phyloP scores from a whole-genome alignment of 257 asterid species.

The Jacaranda mimosifolia region DNA sequence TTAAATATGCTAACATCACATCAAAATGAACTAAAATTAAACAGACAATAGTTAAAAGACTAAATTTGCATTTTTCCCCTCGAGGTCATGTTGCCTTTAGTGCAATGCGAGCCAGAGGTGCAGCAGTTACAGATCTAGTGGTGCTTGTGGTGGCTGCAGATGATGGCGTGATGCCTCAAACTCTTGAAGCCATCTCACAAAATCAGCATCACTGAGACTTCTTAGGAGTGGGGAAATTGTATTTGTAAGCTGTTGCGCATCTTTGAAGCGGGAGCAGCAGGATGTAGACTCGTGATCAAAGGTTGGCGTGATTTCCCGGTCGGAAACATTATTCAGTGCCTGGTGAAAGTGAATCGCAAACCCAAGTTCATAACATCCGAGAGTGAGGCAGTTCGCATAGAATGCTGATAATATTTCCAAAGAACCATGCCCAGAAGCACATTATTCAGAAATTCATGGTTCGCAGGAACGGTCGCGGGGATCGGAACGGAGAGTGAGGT shows the following conservation, averaged over 20 bases:
- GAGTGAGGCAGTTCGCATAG: conserved; percentile 88
- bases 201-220: conserved; percentile 67
- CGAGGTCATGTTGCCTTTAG: conserved; percentile 99
- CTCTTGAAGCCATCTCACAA: conserved; percentile 86
- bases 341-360: conserved; percentile 79
- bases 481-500: too few relatives aligned
- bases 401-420: conserved; percentile 55
- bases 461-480: too few relatives aligned
- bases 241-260: conserved; percentile 75
- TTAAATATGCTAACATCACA: too few relatives aligned
- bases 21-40: too few relatives aligned
- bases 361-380: conserved; percentile 87
- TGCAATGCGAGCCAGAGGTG: conserved; percentile 98
- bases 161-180: conserved; percentile 99
- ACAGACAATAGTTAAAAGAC: too few relatives aligned
- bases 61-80: too few relatives aligned
- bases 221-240: conserved; percentile 86
- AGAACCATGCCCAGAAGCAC: conserved; percentile 6
- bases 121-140: conserved; percentile 92
- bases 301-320: conserved; percentile 68
- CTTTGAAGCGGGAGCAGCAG: conserved; percentile 79
- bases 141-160: conserved; percentile 99
- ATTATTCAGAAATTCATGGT: not conserved
- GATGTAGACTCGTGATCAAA: conserved; percentile 84
- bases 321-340: conserved; percentile 87